Base-by-base conservation (phyloP, 1,284 basidiomycete species). In the Trametes sp. region DNA sequence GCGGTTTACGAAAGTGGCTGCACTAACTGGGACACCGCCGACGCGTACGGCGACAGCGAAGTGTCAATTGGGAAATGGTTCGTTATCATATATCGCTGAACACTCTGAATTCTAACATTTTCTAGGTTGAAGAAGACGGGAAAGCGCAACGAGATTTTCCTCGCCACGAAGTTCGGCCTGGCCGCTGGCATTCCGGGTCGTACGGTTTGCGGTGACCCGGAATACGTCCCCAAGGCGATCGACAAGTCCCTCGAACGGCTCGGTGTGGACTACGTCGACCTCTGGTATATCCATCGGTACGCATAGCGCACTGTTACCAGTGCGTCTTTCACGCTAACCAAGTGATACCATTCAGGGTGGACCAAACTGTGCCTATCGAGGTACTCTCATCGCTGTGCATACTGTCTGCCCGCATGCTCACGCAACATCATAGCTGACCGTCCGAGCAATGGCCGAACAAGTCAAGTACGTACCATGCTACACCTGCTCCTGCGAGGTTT, bases 101-200 rank as follows among this genome's bases (percentile, higher is more conserved):
- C 16, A 33, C 14, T n/a, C 16, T 24, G 8, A 45, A 21, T 23
- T 2, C n/a, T 9, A 9, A 28, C 13, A 19, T n/a, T 5, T 28
- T 2, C n/a, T 19, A 77, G 78, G 79, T 75, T 81, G 66, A 75
- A 75, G 56, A 70, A 64, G 46, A 76, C 73, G 0, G 78, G 78
- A 5, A 78, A 79, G 69, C 74, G 79, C 9, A 65, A 74, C 52
- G 72, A 81, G 51, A 79, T 83, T 41, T 83, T 84, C 72, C 75
- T 84, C 2, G 81, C 79, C 0, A 82, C 82, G 56, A 84, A 83
- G 70, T 80, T 80, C 42, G 79, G 77, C 21, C 2, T 76, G 45
- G 33, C 51, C 13, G 13, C 38, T 9, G 44, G 36, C 10, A 28
- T 55, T 1, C 54, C 63, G 1, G 61, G 45, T 33, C 55, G 54